Evolutionary conservation across 257 asterid species (phyloP).

Genomic region (Solanum tacnaense): DNA sequence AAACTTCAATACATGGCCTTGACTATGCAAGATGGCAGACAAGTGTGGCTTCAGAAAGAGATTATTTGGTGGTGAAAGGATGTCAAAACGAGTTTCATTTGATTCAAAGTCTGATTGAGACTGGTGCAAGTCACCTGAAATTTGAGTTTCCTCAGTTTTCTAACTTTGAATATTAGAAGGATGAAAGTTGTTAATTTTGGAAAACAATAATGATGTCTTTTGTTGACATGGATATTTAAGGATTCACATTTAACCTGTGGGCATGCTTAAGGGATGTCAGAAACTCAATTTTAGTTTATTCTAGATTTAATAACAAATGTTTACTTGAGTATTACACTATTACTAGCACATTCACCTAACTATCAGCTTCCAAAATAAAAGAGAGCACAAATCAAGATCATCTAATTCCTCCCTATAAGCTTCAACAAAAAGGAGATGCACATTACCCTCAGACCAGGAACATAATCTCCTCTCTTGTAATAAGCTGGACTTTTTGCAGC

Average conservation of each 20-base stretch:
- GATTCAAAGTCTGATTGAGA: background rate
- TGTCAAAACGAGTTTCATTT: background rate
- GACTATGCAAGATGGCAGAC: background rate
- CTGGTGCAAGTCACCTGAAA: background rate
- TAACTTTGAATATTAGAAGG: background rate
- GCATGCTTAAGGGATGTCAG: background rate
- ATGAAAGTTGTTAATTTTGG: background rate
- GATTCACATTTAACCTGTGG: background rate
- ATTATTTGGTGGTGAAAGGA: background rate
- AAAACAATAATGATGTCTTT: background rate
- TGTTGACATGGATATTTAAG: background rate
- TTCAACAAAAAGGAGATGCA: background rate
- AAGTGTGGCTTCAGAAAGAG: background rate
- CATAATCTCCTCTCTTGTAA: conserved; percentile 99
- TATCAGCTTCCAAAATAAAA: background rate
- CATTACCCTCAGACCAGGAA: conserved; percentile 82
- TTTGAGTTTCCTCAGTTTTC: background rate
- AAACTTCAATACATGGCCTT: background rate
- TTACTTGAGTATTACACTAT: background rate
- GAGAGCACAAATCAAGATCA: background rate
- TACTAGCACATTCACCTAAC: background rate
- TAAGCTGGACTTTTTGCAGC: conserved; percentile 94
- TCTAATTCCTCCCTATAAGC: background rate
- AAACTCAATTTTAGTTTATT: background rate
- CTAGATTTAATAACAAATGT: background rate